Percentiles rank a stretch among this genome's conserved stretches.
Evolutionary conservation across 495 filamentous ascomycete species (phyloP).

Genomic region (Haplographium delicatum): DNA sequence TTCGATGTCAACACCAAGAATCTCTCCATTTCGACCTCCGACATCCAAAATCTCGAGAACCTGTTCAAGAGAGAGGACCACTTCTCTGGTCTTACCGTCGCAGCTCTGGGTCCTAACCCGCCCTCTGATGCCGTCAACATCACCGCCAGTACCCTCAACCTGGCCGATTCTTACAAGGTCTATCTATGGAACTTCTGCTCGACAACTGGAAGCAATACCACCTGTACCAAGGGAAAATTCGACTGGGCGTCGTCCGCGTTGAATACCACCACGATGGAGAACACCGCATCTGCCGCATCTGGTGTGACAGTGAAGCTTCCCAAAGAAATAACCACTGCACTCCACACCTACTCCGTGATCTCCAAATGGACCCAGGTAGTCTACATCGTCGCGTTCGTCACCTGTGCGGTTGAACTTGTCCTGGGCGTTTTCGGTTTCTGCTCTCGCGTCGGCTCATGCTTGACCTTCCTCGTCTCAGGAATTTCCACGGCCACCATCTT

Average conservation of each 20-base stretch:
- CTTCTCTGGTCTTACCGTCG: constrained; percentile 6
- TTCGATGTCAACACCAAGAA: constrained; percentile 58
- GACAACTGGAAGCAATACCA: constrained; percentile 40
- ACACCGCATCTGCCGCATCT: constrained; percentile 32
- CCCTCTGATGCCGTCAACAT: constrained; percentile 30
- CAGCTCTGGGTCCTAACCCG: background rate
- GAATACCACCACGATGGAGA: constrained; percentile 45
- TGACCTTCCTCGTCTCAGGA: constrained; percentile 40
- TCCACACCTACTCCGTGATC: constrained; percentile 66
- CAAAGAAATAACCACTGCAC: constrained; percentile 53
- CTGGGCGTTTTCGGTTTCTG: constrained; percentile 74
- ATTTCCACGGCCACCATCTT: constrained; percentile 58
- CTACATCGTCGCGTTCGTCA: constrained; percentile 46
- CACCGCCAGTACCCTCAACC: constrained; percentile 47
- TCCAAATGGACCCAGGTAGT: constrained; percentile 73
- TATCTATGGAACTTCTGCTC: constrained; percentile 86
- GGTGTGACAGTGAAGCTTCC: constrained; percentile 51
- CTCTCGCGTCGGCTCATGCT: constrained; percentile 41
- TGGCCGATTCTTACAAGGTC: constrained; percentile 76
- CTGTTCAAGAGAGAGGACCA: constrained; percentile 1
- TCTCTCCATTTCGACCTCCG: constrained; percentile 34
- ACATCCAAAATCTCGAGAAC: constrained; percentile 14
- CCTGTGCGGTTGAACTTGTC: constrained; percentile 68
- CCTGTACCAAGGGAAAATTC: constrained; percentile 60
- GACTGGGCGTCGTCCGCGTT: constrained; percentile 71